Percentiles rank a stretch among this genome's conserved stretches.
Conservation (phyloP, 768 basidiomycete species). For the Gyrodon lividus region DNA sequence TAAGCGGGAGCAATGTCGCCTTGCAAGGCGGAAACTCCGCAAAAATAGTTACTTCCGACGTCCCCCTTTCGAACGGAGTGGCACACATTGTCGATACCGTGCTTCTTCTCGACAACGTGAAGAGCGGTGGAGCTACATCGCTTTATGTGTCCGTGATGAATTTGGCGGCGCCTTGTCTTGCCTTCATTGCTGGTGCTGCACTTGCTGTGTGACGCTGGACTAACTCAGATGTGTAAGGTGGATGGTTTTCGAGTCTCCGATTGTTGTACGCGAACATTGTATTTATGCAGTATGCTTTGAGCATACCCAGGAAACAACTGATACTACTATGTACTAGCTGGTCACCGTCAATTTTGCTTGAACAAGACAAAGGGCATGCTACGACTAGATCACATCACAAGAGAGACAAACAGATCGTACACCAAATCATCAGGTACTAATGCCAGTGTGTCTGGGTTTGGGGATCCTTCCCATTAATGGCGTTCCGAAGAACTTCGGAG, state of each 20-base stretch:
- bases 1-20: constrained; percentile 52
- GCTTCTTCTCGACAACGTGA: constrained; percentile 28
- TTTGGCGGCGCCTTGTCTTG: not conserved
- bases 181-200: not conserved
- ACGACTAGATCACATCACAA: no score
- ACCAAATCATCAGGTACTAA: no score
- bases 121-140: not conserved
- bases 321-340: no score
- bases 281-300: no score
- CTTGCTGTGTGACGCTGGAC: no score
- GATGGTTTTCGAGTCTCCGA: no score
- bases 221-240: no score
- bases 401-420: no score
- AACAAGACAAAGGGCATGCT: no score
- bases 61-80: constrained; percentile 61
- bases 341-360: no score
- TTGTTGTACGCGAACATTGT: no score
- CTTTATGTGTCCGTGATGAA: not conserved
- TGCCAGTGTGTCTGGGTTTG: not conserved
- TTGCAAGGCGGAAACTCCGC: constrained; percentile 41
- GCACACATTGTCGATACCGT: constrained; percentile 57
- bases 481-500: constrained; percentile 21
- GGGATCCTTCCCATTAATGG: not conserved
- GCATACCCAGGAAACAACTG: no score
- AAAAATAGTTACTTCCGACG: constrained; percentile 53